Conservation (phyloP, 116 monocot species). For the Zostera marina region DNA sequence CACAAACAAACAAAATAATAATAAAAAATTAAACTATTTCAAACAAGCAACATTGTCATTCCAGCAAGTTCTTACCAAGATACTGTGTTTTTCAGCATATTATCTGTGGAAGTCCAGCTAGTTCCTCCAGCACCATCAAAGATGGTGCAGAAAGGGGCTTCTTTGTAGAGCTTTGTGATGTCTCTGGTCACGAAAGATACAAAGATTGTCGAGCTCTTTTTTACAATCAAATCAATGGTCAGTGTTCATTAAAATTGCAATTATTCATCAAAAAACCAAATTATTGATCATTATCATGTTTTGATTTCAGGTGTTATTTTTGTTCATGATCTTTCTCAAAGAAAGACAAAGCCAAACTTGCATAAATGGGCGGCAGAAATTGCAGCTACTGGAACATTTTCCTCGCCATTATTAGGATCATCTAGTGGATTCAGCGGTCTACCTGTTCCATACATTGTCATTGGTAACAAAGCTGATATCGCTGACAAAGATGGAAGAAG, state of each 20-base stretch:
- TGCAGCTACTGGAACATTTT: constrained; percentile 65
- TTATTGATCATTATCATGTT: background rate
- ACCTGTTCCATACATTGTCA: constrained; percentile 82
- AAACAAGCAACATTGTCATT: too few relatives aligned
- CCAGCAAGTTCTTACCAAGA: background rate
- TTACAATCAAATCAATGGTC: constrained; percentile 92
- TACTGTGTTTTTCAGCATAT: constrained; percentile 45
- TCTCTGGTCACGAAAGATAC: constrained; percentile 88
- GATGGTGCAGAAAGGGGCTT: constrained; percentile 73
- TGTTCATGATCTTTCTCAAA: constrained; percentile 90
- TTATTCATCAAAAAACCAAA: background rate
- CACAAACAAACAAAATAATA: too few relatives aligned
- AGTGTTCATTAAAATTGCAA: background rate
- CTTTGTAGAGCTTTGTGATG: constrained; percentile 98
- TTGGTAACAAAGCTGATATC: constrained; percentile 93
- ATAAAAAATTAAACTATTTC: too few relatives aligned
- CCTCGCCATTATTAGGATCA: constrained; percentile 56
- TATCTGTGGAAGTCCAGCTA: constrained; percentile 60
- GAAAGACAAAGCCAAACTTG: constrained; percentile 76
- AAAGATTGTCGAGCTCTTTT: constrained; percentile 88
- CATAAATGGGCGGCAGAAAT: constrained; percentile 84
- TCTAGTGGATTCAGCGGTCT: constrained; percentile 82
- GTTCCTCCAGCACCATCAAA: constrained; percentile 75
- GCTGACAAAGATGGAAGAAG: constrained; percentile 38
- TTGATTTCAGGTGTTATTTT: constrained; percentile 72